Percentiles rank a stretch among this genome's conserved stretches.
Conservation (phyloP, 106 monocot species). For the Agapanthus africanus region DNA sequence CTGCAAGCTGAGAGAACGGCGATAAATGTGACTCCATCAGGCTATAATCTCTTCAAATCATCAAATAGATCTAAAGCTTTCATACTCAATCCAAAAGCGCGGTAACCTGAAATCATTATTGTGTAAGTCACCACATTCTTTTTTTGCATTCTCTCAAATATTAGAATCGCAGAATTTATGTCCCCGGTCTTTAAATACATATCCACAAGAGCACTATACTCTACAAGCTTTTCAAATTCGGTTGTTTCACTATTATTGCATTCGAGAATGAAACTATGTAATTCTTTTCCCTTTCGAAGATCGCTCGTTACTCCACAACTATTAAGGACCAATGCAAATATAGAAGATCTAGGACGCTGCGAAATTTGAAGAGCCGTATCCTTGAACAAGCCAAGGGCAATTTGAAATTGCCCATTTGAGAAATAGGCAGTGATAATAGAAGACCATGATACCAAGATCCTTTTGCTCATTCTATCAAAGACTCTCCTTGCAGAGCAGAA, state of each 20-base stretch:
- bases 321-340: slow-evolving; percentile 14
- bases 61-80: slow-evolving; percentile 23
- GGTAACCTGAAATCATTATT: slow-evolving; percentile 27
- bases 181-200: slow-evolving; percentile 37
- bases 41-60: slow-evolving; percentile 22
- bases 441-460: slow-evolving; percentile 34
- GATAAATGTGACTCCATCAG: slow-evolving; percentile 34
- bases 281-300: slow-evolving; percentile 31
- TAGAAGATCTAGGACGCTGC: slow-evolving; percentile 19
- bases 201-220: slow-evolving; percentile 29
- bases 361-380: slow-evolving; percentile 21
- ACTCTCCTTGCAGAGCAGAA: slow-evolving; percentile 20
- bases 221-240: slow-evolving; percentile 12
- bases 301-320: slow-evolving; percentile 26
- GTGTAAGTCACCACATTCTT: slow-evolving; percentile 35
- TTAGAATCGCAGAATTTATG: slow-evolving; percentile 11
- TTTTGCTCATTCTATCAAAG: slow-evolving; percentile 23
- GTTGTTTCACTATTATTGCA: background rate
- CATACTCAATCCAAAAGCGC: slow-evolving; percentile 22
- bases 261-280: slow-evolving; percentile 28
- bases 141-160: slow-evolving; percentile 22
- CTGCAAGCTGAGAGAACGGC: slow-evolving; percentile 38
- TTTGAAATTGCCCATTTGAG: slow-evolving; percentile 13
- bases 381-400: slow-evolving; percentile 22
- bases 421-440: slow-evolving; percentile 19